These are phyloP conservation scores for Solanum bukasovii DNA, from an alignment of 257 asterid genomes.

Conservation along the genomic window DNA sequence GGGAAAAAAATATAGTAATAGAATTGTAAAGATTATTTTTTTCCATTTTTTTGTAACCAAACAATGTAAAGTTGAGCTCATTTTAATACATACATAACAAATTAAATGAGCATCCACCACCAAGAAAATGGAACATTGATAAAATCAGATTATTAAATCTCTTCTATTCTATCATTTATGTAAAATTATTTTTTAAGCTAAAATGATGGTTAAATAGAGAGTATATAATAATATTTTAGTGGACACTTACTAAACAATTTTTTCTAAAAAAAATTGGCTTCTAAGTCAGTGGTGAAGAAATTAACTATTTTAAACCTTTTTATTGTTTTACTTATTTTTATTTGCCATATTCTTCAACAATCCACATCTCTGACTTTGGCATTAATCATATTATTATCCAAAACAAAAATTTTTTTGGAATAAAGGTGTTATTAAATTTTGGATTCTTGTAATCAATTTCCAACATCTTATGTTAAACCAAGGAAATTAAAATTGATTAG, in stretches of 20 bases:
- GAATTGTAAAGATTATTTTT: too few relatives aligned
- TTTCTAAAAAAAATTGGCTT: too few relatives aligned
- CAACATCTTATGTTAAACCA: background rate
- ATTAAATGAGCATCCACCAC: background rate
- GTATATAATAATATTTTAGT: background rate
- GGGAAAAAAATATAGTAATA: background rate
- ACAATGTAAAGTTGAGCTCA: background rate
- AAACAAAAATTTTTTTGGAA: background rate
- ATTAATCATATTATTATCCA: background rate
- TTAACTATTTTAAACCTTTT: background rate
- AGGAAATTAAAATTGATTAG: background rate
- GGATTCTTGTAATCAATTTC: background rate
- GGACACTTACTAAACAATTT: background rate
- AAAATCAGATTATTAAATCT: too few relatives aligned
- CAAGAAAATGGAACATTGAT: background rate
- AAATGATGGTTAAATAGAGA: background rate
- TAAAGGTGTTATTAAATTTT: background rate
- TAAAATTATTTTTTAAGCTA: too few relatives aligned
- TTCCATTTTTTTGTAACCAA: background rate
- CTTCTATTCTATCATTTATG: too few relatives aligned
- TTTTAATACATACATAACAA: background rate
- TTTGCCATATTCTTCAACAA: background rate
- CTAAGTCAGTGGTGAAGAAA: background rate
- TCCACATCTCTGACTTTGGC: background rate
- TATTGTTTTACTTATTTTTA: background rate